Evolutionary conservation across 345 rosid species (phyloP), one percentile per base, ranked within the genome.

Genomic region (Gossypium longicalyx): DNA sequence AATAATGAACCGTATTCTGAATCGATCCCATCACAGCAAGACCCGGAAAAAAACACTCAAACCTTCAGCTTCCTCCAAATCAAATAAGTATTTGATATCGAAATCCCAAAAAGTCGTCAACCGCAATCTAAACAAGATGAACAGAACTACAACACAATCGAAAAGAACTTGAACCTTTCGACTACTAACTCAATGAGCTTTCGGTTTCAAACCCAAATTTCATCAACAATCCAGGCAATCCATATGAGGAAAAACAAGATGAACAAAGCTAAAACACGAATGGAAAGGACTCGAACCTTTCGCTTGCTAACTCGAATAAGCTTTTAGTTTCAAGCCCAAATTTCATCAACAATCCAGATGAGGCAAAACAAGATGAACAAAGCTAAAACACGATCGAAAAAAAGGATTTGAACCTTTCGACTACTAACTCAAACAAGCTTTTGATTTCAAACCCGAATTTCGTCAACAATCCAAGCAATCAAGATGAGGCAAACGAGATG

Each of bases 1-100:
- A 93, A 72, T 91, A 91, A 60, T 82, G 90, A 69, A 93, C 93
- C 8, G 82, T 89, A 63, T 85, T 86, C 74, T 80, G 86, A 72
- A 89, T 86, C 15, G 89, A 80, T 68, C 83, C 90, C 97, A 92
- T 89, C 13, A 13, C 51, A 54, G 59, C 57, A 4, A 7, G 22
- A 59, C 38, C 12, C n/a, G 0, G 43, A 7, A 43, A 69, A 48
- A 16, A 67, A 45, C 38, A 67, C 27, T n/a, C 17, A 53, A 70
- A 17, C 57, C 73, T 19, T 70, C 29, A 70, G 43, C 64, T 56
- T 25, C 52, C 20, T 25, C 52, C 13, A 27, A 70, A 1, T 12
- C 19, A 2, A 57, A 56, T 54, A 54, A 71, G 63, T 12, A 43
- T 72, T 58, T 7, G 1, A 44, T 25, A 20, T 60, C 4, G 11